These are phyloP conservation scores for Santalum album DNA, from an alignment of 164 flowering plant genomes.

Conservation along the genomic window DNA sequence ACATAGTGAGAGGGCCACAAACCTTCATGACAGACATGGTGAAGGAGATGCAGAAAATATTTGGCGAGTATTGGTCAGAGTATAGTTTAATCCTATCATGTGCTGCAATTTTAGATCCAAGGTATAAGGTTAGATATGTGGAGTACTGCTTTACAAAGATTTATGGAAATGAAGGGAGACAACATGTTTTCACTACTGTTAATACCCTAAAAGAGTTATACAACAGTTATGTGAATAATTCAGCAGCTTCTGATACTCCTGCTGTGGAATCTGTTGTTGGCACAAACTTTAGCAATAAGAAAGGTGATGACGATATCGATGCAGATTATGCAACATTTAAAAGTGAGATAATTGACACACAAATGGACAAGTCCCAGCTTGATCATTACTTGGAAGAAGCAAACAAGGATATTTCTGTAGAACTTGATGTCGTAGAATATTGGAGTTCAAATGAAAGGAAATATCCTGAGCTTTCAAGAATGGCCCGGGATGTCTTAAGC, in stretches of 20 bases:
- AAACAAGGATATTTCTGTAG: constrained; percentile 7
- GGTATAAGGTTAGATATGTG: constrained; percentile 9
- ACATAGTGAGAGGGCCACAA: neutral
- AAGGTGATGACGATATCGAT: neutral
- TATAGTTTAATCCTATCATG: constrained; percentile 7
- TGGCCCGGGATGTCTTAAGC: constrained; percentile 3
- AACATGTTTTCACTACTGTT: constrained; percentile 4
- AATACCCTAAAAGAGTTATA: neutral
- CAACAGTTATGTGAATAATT: constrained; percentile 1
- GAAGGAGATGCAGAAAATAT: neutral
- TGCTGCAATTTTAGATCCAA: constrained; percentile 12
- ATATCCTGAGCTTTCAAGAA: constrained; percentile 4
- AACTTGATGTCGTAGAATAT: constrained; percentile 9
- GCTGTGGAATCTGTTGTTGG: neutral
- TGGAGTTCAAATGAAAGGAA: constrained; percentile 10
- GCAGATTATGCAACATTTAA: constrained; percentile 8
- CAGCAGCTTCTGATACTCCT: no score
- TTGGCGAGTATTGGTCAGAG: constrained; percentile 8
- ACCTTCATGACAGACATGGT: neutral
- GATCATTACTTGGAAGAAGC: constrained; percentile 13
- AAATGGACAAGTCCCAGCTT: constrained; percentile 4
- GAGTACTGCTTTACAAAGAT: constrained; percentile 10
- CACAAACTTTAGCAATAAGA: neutral
- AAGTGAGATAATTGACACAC: neutral
- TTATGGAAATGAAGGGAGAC: neutral